Evolutionary conservation across 192 early-diverging fungal species (phyloP).

Genomic region (Coemansia sp.): DNA sequence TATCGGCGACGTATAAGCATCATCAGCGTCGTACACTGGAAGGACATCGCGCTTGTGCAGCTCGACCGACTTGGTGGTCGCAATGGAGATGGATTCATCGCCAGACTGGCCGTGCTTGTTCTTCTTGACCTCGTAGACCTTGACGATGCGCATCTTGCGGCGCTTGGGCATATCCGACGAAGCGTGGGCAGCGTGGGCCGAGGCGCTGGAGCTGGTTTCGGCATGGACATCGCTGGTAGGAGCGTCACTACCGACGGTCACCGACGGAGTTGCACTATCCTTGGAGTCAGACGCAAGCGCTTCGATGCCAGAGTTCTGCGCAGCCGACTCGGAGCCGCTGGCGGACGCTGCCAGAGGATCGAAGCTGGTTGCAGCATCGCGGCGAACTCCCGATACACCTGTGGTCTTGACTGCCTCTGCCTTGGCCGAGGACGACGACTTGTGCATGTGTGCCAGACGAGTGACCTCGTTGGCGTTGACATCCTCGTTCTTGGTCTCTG

Average conservation of each 20-base stretch:
- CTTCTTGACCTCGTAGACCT: constrained; percentile 54
- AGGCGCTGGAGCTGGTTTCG: constrained; percentile 7
- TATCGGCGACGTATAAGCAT: background rate
- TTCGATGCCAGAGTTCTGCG: background rate
- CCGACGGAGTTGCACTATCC: constrained; percentile 17
- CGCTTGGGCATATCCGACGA: constrained; percentile 17
- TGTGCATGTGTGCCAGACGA: constrained; percentile 27
- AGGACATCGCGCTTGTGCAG: constrained; percentile 41
- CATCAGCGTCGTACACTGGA: constrained; percentile 23
- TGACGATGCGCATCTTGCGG: constrained; percentile 54
- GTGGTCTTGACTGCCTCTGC: constrained; percentile 11
- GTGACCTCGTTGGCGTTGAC: constrained; percentile 34
- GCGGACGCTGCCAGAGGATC: constrained; percentile 19
- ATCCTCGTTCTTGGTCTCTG: constrained; percentile 25
- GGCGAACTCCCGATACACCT: constrained; percentile 28
- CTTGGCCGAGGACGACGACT: constrained; percentile 20
- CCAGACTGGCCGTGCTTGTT: constrained; percentile 26
- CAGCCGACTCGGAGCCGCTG: constrained; percentile 8
- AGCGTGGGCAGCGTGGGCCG: background rate
- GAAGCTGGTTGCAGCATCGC: constrained; percentile 20
- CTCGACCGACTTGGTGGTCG: constrained; percentile 1
- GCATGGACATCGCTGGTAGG: constrained; percentile 9
- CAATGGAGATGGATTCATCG: background rate
- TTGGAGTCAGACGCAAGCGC: constrained; percentile 10
- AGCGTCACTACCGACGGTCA: constrained; percentile 28